Conservation (phyloP, 495 filamentous ascomycete species). For the Xylaria curta region DNA sequence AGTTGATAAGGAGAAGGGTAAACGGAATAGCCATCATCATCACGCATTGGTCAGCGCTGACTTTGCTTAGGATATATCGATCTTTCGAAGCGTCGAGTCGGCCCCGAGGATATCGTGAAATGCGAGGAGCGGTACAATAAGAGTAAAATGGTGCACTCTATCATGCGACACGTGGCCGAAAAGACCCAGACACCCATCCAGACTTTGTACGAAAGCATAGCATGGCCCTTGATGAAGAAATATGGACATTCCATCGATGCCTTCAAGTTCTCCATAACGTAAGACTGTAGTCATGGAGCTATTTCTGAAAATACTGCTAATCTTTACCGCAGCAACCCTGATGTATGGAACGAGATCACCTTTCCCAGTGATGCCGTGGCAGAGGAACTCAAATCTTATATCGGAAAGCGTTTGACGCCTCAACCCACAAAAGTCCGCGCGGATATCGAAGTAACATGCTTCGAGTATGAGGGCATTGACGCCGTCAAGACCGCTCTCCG, state of each 20-base stretch:
- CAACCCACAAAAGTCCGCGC: constrained; percentile 98
- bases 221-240: constrained; percentile 96
- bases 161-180: constrained; percentile 97
- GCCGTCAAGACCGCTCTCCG: constrained; percentile 91
- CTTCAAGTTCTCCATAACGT: constrained; percentile 99
- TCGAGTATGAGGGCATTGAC: constrained; percentile 97
- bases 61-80: constrained; percentile 82
- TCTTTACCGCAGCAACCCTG: constrained; percentile 71
- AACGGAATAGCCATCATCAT: constrained; percentile 30
- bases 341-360: constrained; percentile 89
- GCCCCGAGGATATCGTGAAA: constrained; percentile 95
- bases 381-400: constrained; percentile 88
- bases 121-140: constrained; percentile 99
- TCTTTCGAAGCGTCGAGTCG: constrained; percentile 96
- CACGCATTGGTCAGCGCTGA: constrained; percentile 26
- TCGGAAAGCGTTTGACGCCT: constrained; percentile 92
- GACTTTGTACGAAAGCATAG: constrained; percentile 89
- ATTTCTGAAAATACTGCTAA: constrained; percentile 20
- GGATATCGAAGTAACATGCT: constrained; percentile 98
- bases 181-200: constrained; percentile 94
- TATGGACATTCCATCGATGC: constrained; percentile 97
- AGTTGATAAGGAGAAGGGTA: constrained; percentile 98
- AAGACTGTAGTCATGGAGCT: constrained; percentile 39
- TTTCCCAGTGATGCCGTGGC: constrained; percentile 88
- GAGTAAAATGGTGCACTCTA: constrained; percentile 97